Percentiles rank a stretch among this genome's conserved stretches.
These are phyloP conservation scores for Capsicum pubescens DNA, from an alignment of 257 asterid genomes.

Conservation along the genomic window DNA sequence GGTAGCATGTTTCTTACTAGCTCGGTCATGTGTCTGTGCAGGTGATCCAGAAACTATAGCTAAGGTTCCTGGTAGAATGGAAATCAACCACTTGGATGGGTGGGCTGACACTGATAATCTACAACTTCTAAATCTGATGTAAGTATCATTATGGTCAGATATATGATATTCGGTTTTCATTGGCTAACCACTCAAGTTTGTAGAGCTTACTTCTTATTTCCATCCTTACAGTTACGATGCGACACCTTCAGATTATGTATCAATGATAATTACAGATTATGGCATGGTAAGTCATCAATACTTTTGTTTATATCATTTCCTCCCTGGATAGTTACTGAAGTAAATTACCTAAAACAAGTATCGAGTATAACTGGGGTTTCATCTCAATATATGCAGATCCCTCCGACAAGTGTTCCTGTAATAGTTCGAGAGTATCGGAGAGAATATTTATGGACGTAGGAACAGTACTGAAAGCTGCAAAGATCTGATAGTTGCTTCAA, in stretches of 20 bases:
- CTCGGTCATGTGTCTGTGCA: constrained; percentile 32
- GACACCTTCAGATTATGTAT: constrained; percentile 85
- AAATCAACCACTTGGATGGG: constrained; percentile 57
- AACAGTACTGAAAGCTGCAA: neutral
- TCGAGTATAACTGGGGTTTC: constrained; percentile 17
- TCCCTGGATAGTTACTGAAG: neutral
- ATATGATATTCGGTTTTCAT: constrained; percentile 28
- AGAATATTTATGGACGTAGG: constrained; percentile 67
- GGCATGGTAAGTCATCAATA: constrained; percentile 75
- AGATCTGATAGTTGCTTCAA: constrained; percentile 12
- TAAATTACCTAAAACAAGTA: neutral
- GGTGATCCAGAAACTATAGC: constrained; percentile 79
- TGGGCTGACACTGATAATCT: constrained; percentile 63
- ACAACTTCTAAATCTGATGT: constrained; percentile 80
- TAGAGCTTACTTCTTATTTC: constrained; percentile 33
- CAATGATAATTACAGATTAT: constrained; percentile 83
- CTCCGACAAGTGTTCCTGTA: constrained; percentile 88
- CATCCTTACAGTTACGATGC: constrained; percentile 71
- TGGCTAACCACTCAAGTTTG: constrained; percentile 16
- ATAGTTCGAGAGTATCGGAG: constrained; percentile 76
- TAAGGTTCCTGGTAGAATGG: constrained; percentile 69
- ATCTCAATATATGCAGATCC: constrained; percentile 58
- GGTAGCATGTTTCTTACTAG: constrained; percentile 25
- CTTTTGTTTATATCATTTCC: constrained; percentile 21
- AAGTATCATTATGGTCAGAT: constrained; percentile 34